Evolutionary conservation across 2,329 filamentous ascomycete species (phyloP).

Genomic region (Calonectria naviculata): DNA sequence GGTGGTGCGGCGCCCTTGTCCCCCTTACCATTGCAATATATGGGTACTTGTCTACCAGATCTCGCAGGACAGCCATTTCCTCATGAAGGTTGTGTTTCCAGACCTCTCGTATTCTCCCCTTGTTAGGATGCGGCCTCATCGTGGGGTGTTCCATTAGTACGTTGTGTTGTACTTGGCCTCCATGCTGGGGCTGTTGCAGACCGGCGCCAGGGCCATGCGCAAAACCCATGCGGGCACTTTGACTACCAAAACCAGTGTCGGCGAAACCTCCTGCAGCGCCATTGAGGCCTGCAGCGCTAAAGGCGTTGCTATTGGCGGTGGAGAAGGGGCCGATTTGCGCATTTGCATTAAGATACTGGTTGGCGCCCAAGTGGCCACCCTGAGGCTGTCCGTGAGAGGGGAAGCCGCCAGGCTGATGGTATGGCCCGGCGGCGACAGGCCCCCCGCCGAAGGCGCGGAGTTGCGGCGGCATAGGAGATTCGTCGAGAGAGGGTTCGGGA

Average conservation of each 20-base stretch:
- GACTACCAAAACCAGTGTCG: conserved; percentile 82
- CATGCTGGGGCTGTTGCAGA: conserved; percentile 69
- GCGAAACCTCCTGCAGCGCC: conserved; percentile 69
- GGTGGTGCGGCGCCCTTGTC: not conserved
- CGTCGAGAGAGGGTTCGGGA: not conserved
- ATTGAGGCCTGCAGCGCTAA: conserved; percentile 68
- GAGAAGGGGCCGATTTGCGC: conserved; percentile 76
- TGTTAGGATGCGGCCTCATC: conserved; percentile 67
- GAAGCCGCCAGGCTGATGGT: conserved; percentile 60
- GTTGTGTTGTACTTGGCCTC: conserved; percentile 53
- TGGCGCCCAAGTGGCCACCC: conserved; percentile 67
- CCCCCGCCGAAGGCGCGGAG: conserved; percentile 52
- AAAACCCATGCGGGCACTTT: conserved; percentile 90
- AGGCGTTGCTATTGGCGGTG: conserved; percentile 61
- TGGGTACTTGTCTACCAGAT: conserved; percentile 88
- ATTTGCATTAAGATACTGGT: conserved; percentile 79
- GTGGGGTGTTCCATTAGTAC: conserved; percentile 55
- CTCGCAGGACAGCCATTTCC: conserved; percentile 87
- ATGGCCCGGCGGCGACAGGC: conserved; percentile 51
- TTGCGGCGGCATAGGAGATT: conserved; percentile 49
- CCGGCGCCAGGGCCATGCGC: conserved; percentile 68
- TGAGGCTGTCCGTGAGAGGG: conserved; percentile 64
- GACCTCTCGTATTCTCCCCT: conserved; percentile 91
- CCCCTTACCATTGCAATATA: conserved; percentile 94
- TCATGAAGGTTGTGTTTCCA: conserved; percentile 93